A percentile compares a stretch with the other conserved stretches of the same genome.
Conservation (phyloP, 768 basidiomycete genomes). For the Xerocomellus intermedius region DNA sequence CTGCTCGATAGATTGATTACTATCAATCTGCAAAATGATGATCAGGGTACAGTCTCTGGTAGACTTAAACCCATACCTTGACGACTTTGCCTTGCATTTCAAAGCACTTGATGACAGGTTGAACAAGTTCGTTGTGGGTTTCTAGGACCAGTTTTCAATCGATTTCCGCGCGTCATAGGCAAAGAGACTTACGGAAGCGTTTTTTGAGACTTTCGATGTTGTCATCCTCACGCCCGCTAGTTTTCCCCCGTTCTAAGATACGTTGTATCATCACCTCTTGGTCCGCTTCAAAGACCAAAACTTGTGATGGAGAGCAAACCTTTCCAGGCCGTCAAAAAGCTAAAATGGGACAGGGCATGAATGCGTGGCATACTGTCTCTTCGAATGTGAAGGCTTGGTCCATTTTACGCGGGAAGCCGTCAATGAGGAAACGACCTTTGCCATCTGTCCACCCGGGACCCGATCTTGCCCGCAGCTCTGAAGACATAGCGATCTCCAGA, state of each 20-base stretch:
- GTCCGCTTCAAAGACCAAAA: conserved; percentile 84
- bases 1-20: conserved; percentile 63
- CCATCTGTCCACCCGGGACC: conserved; percentile 67
- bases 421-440: conserved; percentile 86
- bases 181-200: conserved; percentile 72
- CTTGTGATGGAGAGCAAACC: conserved; percentile 79
- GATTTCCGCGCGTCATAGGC: background rate
- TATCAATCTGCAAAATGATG: conserved; percentile 54
- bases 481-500: conserved; percentile 87
- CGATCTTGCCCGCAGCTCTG: conserved; percentile 45
- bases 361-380: conserved; percentile 55
- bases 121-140: conserved; percentile 83
- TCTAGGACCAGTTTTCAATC: conserved; percentile 37
- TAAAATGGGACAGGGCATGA: background rate
- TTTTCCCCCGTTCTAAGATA: conserved; percentile 87
- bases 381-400: conserved; percentile 95
- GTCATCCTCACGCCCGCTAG: conserved; percentile 94
- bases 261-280: conserved; percentile 86
- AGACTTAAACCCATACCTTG: conserved; percentile 47
- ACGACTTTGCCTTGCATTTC: conserved; percentile 64
- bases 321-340: conserved; percentile 25
- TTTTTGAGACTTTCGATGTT: conserved; percentile 92
- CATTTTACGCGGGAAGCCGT: conserved; percentile 98
- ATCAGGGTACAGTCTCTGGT: background rate
- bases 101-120: conserved; percentile 93